Evolutionary conservation across 192 early-diverging fungal species (phyloP), one percentile per base, ranked within the genome.

Genomic region (Phycomyces nitens): DNA sequence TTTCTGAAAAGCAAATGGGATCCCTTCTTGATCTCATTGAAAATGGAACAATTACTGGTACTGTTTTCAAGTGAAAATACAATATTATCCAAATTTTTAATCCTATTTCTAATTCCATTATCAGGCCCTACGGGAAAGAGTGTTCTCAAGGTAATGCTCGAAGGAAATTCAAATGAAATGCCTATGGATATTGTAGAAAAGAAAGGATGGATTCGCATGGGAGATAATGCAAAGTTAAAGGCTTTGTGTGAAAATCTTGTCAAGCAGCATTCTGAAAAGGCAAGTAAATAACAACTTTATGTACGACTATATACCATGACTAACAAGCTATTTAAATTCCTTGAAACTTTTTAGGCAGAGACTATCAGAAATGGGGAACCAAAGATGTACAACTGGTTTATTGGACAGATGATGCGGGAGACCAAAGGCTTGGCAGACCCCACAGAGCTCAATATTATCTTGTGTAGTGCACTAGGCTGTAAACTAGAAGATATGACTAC

Each of bases 371-470:
- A 72, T 14, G 93, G 91, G 0, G 89, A 91, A 41, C 51, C 74
- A 16, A 84, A 88, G 4, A 55, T 91, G 34, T 71, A 90, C 5
- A 86, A 86, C 27, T 94, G 92, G 78, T 89, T 97, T 66, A 80
- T 94, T 21, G 92, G 93, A 7, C 84, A 92, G 72, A 80, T 89
- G 7, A 92, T 97, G 89, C 77, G 82, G 40, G 72, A 78, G 50
- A 94, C 90, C 6, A 82, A 87, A 73, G 93, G 93, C 15, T 79
- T 86, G 53, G 89, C 89, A 8, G 86, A 92, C 53, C 93, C 94
- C 3, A 77, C 84, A 14, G 64, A 82, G 3, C 72, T 91, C 8
- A 91, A 87, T 52, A 68, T 80, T 38, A 57, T 89, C 1, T 53
- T 92, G 18, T 77, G 78, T 58, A 54, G 77, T 10, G 62, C 73